Percentiles rank a stretch among this genome's conserved stretches.
phyloP scores from a whole-genome alignment of 805 yeast species.

The Jamesozyma jinghongensis region DNA sequence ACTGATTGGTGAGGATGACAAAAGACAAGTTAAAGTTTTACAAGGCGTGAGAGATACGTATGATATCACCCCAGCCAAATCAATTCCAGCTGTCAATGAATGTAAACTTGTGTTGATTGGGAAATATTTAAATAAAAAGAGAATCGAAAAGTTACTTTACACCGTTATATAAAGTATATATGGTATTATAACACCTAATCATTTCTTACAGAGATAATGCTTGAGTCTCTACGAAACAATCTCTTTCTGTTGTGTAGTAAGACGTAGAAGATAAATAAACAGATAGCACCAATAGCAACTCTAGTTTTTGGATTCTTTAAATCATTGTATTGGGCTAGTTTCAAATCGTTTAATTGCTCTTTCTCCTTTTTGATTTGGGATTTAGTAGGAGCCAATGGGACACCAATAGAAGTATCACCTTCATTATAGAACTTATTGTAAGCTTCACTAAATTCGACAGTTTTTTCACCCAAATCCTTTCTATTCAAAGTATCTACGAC shows the following conservation, averaged over 20 bases:
- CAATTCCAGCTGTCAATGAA: conserved; percentile 16
- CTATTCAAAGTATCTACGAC: conserved; percentile 25
- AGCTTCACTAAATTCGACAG: conserved; percentile 17
- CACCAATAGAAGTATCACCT: conserved; percentile 24
- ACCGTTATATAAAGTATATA: conserved; percentile 5
- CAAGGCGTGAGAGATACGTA: conserved; percentile 94
- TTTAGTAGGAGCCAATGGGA: conserved; percentile 11
- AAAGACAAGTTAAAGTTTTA: conserved; percentile 43
- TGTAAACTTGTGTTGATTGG: conserved; percentile 74
- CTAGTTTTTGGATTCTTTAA: conserved; percentile 17
- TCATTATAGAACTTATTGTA: conserved; percentile 17
- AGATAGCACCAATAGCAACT: conserved; percentile 11
- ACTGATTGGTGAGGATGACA: conserved; percentile 30
- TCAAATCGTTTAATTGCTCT: conserved; percentile 11
- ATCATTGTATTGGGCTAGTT: conserved; percentile 7
- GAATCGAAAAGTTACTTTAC: conserved; percentile 23
- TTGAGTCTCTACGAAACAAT: conserved; percentile 11
- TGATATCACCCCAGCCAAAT: conserved; percentile 51
- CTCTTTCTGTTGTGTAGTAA: conserved; percentile 9
- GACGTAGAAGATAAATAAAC: conserved; percentile 10
- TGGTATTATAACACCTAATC: conserved; percentile 6
- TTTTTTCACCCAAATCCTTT: conserved; percentile 13
- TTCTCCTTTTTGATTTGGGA: conserved; percentile 10
- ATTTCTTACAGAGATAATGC: conserved; percentile 23
- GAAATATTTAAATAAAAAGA: conserved; percentile 40